Percentiles rank a stretch among this genome's conserved stretches.
Evolutionary conservation across 345 rosid species (phyloP).

Genomic region (Erucastrum elatum): DNA sequence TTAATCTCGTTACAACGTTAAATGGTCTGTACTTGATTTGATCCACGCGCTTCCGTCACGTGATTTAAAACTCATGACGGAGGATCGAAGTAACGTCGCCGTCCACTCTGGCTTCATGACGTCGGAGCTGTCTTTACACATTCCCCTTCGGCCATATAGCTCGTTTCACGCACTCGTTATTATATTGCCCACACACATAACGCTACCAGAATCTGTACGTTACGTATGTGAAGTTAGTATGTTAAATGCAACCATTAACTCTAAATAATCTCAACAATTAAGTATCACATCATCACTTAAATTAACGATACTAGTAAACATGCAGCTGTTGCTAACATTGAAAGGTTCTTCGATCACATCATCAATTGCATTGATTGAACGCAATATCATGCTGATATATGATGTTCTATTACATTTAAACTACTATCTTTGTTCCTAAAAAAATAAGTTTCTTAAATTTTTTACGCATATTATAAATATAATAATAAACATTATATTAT

Average conservation of each 20-base stretch:
- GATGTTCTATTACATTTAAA: background rate
- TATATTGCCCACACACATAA: background rate
- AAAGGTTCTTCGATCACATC: background rate
- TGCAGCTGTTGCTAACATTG: background rate
- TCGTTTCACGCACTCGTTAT: slow-evolving; percentile 23
- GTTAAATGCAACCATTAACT: slow-evolving; percentile 24
- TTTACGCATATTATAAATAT: too few relatives aligned
- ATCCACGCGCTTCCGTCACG: slow-evolving; percentile 28
- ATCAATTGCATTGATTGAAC: background rate
- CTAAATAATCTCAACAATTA: background rate
- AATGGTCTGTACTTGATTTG: slow-evolving; percentile 13
- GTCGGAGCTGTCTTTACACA: slow-evolving; percentile 28
- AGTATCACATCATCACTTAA: background rate
- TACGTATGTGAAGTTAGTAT: slow-evolving; percentile 17
- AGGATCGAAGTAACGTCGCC: slow-evolving; percentile 21
- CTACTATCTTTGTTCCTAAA: background rate
- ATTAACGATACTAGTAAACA: background rate
- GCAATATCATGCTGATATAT: background rate
- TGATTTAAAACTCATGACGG: background rate
- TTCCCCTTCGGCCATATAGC: slow-evolving; percentile 20
- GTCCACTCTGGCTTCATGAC: slow-evolving; percentile 32
- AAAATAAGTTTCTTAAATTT: background rate
- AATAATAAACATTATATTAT: too few relatives aligned
- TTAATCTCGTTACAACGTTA: slow-evolving; percentile 23
- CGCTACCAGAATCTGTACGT: slow-evolving; percentile 4